Evolutionary conservation across 306 rosid species (phyloP).

Genomic region (Rosa multiflora): DNA sequence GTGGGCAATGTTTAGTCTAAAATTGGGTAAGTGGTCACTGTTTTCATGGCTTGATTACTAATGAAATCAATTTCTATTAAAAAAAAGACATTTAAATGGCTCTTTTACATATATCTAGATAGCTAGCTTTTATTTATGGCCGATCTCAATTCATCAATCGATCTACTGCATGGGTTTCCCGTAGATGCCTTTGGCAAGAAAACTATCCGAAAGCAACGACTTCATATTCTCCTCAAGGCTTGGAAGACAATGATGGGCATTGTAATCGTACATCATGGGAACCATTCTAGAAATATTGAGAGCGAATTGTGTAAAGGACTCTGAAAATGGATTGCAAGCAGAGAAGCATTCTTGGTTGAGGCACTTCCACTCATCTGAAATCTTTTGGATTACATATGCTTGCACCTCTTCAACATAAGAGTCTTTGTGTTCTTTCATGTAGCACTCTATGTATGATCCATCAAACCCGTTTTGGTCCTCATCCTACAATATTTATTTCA

Average conservation of each 20-base stretch:
- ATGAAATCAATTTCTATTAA: too few relatives aligned
- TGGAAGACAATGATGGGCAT: constrained; percentile 37
- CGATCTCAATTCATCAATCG: too few relatives aligned
- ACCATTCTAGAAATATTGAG: constrained; percentile 47
- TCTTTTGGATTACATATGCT: constrained; percentile 30
- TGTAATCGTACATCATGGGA: constrained; percentile 46
- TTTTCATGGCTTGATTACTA: too few relatives aligned
- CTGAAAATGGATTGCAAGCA: constrained; percentile 33
- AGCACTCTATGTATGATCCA: constrained; percentile 57
- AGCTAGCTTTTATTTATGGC: too few relatives aligned
- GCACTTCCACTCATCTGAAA: constrained; percentile 50
- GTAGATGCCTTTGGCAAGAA: background rate
- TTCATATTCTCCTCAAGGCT: constrained; percentile 37
- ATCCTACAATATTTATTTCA: background rate
- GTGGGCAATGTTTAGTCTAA: too few relatives aligned
- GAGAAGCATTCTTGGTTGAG: constrained; percentile 39
- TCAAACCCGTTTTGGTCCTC: constrained; percentile 43
- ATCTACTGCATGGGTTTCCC: too few relatives aligned
- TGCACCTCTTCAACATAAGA: constrained; percentile 27
- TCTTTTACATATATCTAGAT: too few relatives aligned
- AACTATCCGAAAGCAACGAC: constrained; percentile 21
- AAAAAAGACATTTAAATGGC: too few relatives aligned
- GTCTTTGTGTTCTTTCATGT: constrained; percentile 35
- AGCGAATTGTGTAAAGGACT: constrained; percentile 38
- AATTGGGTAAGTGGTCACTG: too few relatives aligned